These are phyloP conservation scores for Rhytidhysteron rufulum DNA, from an alignment of 2,329 filamentous ascomycete species.

Conservation along the genomic window DNA sequence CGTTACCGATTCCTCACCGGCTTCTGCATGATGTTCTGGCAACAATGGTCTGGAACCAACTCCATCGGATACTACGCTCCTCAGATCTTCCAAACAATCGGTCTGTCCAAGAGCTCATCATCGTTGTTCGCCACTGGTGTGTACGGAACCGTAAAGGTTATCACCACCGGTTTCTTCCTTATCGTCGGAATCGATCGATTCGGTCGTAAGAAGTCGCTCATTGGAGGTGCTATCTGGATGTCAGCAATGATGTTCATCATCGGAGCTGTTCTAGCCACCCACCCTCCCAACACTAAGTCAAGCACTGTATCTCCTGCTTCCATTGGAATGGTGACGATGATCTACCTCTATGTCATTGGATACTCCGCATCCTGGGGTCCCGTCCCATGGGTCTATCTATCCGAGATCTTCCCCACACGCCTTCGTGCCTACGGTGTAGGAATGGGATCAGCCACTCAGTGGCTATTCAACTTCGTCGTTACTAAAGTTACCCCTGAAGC, in stretches of 20 bases:
- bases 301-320: constrained; percentile 47
- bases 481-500: constrained; percentile 40
- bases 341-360: constrained; percentile 69
- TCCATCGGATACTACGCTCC: constrained; percentile 43
- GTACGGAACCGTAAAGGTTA: constrained; percentile 64
- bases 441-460: constrained; percentile 22
- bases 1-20: constrained; percentile 35
- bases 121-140: constrained; percentile 65
- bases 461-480: constrained; percentile 40
- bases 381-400: constrained; percentile 67
- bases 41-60: constrained; percentile 40
- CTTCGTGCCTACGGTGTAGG: constrained; percentile 38
- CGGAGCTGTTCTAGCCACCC: constrained; percentile 27
- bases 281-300: constrained; percentile 26
- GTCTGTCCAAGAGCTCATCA: constrained; percentile 41
- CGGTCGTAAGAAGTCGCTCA: constrained; percentile 59
- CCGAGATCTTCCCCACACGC: constrained; percentile 57
- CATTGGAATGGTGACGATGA: constrained; percentile 64
- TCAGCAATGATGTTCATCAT: constrained; percentile 66
- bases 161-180: constrained; percentile 58
- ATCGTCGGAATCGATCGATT: constrained; percentile 61
- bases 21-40: constrained; percentile 39
- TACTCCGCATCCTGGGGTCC: constrained; percentile 73
- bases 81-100: constrained; percentile 42
- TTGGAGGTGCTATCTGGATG: constrained; percentile 65